phyloP scores from a whole-genome alignment of 805 yeast genomes.

The Nakazawaea anatomiae region DNA sequence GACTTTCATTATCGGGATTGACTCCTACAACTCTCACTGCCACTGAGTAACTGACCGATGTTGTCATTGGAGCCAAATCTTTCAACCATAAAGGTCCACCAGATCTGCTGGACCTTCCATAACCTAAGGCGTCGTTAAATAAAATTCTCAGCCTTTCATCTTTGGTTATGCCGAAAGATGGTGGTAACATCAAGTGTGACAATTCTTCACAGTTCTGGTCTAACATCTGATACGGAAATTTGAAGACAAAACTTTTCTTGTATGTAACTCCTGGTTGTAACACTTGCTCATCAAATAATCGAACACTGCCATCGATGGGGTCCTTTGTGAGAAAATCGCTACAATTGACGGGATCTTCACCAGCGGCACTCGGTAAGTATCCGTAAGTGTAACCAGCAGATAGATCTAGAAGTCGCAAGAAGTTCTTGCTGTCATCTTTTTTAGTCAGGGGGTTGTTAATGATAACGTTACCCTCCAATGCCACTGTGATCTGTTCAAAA shows the following conservation, averaged over 20 bases:
- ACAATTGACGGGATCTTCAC: neutral
- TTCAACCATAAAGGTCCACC: constrained; percentile 50
- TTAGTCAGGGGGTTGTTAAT: constrained; percentile 15
- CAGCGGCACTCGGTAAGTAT: neutral
- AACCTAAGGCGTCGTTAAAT: constrained; percentile 39
- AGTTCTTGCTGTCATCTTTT: constrained; percentile 17
- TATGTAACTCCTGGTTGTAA: constrained; percentile 41
- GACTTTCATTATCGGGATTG: constrained; percentile 21
- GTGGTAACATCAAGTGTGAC: constrained; percentile 29
- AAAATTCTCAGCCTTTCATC: constrained; percentile 19
- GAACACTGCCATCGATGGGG: no score
- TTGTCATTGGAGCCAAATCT: constrained; percentile 31
- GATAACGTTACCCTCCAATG: constrained; percentile 45
- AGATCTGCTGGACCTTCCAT: constrained; percentile 41
- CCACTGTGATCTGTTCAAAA: constrained; percentile 58
- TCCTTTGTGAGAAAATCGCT: constrained; percentile 15
- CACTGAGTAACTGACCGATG: constrained; percentile 43
- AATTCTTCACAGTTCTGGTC: constrained; percentile 42
- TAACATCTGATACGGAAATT: constrained; percentile 44
- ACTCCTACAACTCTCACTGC: constrained; percentile 50
- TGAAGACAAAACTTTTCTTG: constrained; percentile 54
- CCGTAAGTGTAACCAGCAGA: constrained; percentile 29
- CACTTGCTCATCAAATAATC: constrained; percentile 35
- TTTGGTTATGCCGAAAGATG: constrained; percentile 32
- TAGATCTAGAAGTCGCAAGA: constrained; percentile 45